phyloP scores from a whole-genome alignment of 306 rosid genomes.

The Gleditsia sinensis region DNA sequence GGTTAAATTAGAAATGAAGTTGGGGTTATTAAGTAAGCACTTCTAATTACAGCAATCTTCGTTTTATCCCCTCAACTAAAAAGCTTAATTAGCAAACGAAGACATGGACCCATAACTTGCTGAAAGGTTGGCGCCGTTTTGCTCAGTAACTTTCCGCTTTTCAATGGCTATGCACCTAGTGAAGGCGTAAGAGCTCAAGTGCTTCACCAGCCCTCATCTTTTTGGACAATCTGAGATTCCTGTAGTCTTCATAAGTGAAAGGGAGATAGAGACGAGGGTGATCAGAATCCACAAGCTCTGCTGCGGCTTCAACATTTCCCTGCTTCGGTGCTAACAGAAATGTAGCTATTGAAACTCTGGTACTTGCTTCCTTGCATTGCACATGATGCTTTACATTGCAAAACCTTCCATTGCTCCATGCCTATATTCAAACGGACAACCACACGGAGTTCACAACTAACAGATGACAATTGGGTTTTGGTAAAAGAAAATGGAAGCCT shows the following conservation, averaged over 20 bases:
- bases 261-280: conserved; percentile 42
- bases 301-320: conserved; percentile 36
- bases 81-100: too few relatives aligned
- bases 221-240: conserved; percentile 16
- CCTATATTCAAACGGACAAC: conserved; percentile 14
- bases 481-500: too few relatives aligned
- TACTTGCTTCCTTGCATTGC: conserved; percentile 35
- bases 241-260: conserved; percentile 32
- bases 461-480: too few relatives aligned
- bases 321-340: conserved; percentile 45
- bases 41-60: too few relatives aligned
- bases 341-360: neutral
- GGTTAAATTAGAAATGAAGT: too few relatives aligned
- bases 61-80: too few relatives aligned
- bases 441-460: too few relatives aligned
- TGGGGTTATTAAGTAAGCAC: too few relatives aligned
- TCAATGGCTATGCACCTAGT: neutral
- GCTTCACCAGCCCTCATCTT: conserved; percentile 35
- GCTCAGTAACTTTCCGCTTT: neutral
- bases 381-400: conserved; percentile 47
- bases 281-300: conserved; percentile 39
- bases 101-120: too few relatives aligned
- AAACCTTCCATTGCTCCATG: conserved; percentile 53
- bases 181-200: conserved; percentile 19
- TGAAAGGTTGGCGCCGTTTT: too few relatives aligned